Evolutionary conservation across 805 yeast genomes (phyloP).

Genomic region (Candida qinlingensis): DNA sequence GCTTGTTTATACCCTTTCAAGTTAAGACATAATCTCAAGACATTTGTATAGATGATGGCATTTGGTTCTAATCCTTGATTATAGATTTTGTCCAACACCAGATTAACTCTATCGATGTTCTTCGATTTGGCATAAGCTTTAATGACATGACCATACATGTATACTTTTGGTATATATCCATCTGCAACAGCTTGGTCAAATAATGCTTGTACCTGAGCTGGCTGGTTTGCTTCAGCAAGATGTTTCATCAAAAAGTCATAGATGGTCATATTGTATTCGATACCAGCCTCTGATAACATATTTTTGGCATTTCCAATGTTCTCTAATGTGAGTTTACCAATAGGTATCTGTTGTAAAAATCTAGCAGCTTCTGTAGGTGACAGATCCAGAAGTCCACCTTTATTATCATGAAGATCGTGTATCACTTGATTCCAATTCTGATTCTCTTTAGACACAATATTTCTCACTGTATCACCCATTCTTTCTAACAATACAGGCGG

Average conservation of each 20-base stretch:
- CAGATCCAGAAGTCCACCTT: conserved; percentile 33
- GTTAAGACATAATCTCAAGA: conserved; percentile 57
- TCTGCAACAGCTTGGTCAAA: conserved; percentile 22
- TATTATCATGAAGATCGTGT: conserved; percentile 11
- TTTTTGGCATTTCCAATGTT: conserved; percentile 27
- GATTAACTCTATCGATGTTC: conserved; percentile 20
- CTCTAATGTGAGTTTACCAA: conserved; percentile 20
- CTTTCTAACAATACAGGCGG: conserved; percentile 32
- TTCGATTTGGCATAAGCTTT: conserved; percentile 35
- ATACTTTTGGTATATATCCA: conserved; percentile 26
- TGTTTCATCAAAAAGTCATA: conserved; percentile 34
- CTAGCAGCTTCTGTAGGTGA: conserved; percentile 26
- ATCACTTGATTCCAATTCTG: conserved; percentile 41
- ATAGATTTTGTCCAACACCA: conserved; percentile 21
- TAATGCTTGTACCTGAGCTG: conserved; percentile 29
- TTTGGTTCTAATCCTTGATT: conserved; percentile 34
- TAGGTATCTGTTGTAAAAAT: conserved; percentile 36
- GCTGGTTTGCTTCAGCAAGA: conserved; percentile 25
- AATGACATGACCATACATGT: conserved; percentile 37
- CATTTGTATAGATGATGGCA: conserved; percentile 44
- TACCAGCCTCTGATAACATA: conserved; percentile 29
- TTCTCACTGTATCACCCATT: conserved; percentile 37
- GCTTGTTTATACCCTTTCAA: conserved; percentile 53
- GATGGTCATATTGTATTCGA: conserved; percentile 26
- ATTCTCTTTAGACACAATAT: conserved; percentile 33